Conservation (phyloP, 176 grass and related monocot genomes). For the Aegilops umbellulata region DNA sequence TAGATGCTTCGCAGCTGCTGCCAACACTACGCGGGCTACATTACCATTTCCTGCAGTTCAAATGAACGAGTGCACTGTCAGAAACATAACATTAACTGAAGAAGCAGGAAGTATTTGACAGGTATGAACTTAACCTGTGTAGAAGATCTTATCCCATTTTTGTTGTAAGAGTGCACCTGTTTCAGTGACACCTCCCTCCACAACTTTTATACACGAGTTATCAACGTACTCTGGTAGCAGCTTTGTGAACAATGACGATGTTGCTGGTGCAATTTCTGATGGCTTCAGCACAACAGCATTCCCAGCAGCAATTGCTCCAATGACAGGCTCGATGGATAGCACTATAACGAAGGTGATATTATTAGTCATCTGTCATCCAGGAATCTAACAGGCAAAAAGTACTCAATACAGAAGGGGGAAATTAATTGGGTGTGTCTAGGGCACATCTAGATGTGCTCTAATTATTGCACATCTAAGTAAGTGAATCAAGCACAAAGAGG, state of each 20-base stretch:
- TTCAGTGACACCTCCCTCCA: slow-evolving; percentile 72
- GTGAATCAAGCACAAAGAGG: no score
- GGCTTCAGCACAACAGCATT: slow-evolving; percentile 86
- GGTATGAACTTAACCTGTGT: slow-evolving; percentile 65
- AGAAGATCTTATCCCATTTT: slow-evolving; percentile 97
- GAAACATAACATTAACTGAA: not conserved
- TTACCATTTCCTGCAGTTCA: slow-evolving; percentile 57
- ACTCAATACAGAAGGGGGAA: not conserved
- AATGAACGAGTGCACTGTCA: not conserved
- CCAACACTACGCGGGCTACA: slow-evolving; percentile 75
- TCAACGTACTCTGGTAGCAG: slow-evolving; percentile 89
- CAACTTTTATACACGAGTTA: slow-evolving; percentile 79
- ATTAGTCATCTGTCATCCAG: not conserved
- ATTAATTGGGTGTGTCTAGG: no score
- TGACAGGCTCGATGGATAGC: slow-evolving; percentile 78
- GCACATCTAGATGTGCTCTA: no score
- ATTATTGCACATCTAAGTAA: no score
- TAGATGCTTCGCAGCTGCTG: slow-evolving; percentile 81
- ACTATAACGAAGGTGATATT: slow-evolving; percentile 29
- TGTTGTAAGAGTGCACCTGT: slow-evolving; percentile 72
- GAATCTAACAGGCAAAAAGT: not conserved
- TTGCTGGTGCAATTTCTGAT: slow-evolving; percentile 82
- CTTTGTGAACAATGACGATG: slow-evolving; percentile 64
- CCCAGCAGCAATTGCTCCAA: slow-evolving; percentile 90
- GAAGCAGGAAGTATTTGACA: slow-evolving; percentile 3